phyloP scores from a whole-genome alignment of 192 early-diverging fungal species.

The Pecoramyces ruminantium region DNA sequence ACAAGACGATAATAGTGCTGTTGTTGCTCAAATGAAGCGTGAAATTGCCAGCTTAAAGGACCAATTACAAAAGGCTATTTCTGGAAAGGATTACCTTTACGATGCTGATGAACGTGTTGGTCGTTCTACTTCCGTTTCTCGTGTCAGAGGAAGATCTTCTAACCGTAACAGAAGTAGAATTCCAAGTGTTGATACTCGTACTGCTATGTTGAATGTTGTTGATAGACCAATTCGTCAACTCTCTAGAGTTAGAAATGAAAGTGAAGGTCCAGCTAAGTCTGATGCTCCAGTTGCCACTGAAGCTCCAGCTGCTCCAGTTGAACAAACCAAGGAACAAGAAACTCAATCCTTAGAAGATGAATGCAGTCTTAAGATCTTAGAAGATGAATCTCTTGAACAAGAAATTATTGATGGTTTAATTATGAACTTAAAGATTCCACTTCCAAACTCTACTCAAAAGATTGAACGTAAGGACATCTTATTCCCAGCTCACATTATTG shows the following conservation, averaged over 20 bases:
- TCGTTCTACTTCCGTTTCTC: not conserved
- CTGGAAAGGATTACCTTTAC: not conserved
- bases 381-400: constrained; percentile 20
- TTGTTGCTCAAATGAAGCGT: not conserved
- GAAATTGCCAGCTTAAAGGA: not conserved
- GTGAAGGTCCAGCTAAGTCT: not conserved
- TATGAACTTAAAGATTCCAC: constrained; percentile 72
- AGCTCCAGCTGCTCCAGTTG: not conserved
- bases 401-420: constrained; percentile 88
- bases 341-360: not conserved
- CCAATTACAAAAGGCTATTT: not conserved
- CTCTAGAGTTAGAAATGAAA: not conserved
- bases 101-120: not conserved
- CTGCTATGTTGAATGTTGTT: not conserved
- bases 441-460: constrained; percentile 57
- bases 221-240: not conserved
- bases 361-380: constrained; percentile 11
- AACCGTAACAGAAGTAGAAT: not conserved
- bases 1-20: not conserved
- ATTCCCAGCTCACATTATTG: constrained; percentile 89
- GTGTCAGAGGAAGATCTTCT: not conserved
- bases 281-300: not conserved
- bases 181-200: not conserved
- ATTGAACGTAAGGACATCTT: constrained; percentile 72
- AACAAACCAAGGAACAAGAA: not conserved